Base-by-base conservation (phyloP, 164 flowering plant species). In the Tetrastigma voinierianum region DNA sequence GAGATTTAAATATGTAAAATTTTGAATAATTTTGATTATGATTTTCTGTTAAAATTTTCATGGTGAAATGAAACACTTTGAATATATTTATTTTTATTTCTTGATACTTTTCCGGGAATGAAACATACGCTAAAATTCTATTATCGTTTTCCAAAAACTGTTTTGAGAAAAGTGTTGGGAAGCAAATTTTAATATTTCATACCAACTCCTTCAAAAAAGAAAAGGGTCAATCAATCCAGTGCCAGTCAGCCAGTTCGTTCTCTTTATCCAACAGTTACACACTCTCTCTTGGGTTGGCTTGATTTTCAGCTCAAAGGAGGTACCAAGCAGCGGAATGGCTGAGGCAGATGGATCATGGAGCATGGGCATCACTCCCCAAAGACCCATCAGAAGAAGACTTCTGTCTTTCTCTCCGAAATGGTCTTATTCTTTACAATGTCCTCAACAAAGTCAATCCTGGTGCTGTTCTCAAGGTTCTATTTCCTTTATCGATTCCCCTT, bases 361-460 rank as follows among this genome's bases (percentile, higher is more conserved):
- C 93, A 16, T 75, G 74, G 46, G 83, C 67, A 46, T 12, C 74
- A 17, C 81, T 92, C 24, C 78, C 89, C 10, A 69, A 64, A 57
- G 79, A 87, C 24, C 93, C 96, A 2, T 78, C 92, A 8, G 98
- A 93, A 53, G 93, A 90, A 59, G 87, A 87, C 25, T 93, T 93
- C 81, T 72, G 87, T 61, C 79, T 83, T 46, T 83, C 86, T 1
- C 85, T 93, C 46, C 89, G 98, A 73, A 93, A 86, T 65, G 98
- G 98, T 12, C 87, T 90, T 68, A 86, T 90, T 59, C 84, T 93
- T 18, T 93, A 97, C 92, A 93, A 93, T 61, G 87, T 87, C 66
- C 90, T 93, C 79, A 93, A 93, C 86, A 89, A 82, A 75, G 90
- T 90, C 81, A 84, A 84, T 68, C 97, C 97, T 3, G 93, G 98